A percentile compares a stretch with the other conserved stretches of the same genome.
Evolutionary conservation across 2,329 filamentous ascomycete genomes (phyloP).

Genomic region (Alternaria triticimaculans): DNA sequence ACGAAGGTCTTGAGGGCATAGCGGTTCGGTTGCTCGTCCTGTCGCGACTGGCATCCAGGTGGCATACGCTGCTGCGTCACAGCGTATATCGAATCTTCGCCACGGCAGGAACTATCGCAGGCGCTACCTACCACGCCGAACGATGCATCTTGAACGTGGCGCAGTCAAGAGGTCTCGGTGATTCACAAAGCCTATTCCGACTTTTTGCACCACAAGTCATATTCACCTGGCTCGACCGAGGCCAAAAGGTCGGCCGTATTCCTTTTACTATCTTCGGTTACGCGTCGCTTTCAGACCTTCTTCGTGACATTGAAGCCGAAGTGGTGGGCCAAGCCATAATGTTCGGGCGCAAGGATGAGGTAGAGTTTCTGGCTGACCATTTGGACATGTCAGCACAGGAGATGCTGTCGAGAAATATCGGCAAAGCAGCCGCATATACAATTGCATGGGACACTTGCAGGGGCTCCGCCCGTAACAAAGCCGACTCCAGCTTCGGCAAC

Average conservation of each 20-base stretch:
- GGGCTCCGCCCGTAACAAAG: conserved; percentile 45
- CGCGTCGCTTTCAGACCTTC: conserved; percentile 68
- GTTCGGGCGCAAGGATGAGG: conserved; percentile 72
- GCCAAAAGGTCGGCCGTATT: conserved; percentile 61
- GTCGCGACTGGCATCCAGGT: conserved; percentile 76
- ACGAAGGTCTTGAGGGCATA: conserved; percentile 78
- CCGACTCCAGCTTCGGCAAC: conserved; percentile 65
- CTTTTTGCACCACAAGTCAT: conserved; percentile 89
- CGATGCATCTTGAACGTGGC: conserved; percentile 74
- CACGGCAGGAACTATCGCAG: conserved; percentile 74
- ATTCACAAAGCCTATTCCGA: conserved; percentile 74
- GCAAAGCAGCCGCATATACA: conserved; percentile 81
- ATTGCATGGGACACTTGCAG: conserved; percentile 75
- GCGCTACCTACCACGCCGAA: conserved; percentile 72
- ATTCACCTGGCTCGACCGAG: conserved; percentile 85
- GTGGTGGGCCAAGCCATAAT: conserved; percentile 81
- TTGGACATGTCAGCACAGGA: conserved; percentile 25
- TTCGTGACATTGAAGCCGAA: conserved; percentile 76
- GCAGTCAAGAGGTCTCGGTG: conserved; percentile 66
- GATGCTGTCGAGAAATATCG: conserved; percentile 69
- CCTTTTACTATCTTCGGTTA: conserved; percentile 90
- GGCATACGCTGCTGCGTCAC: conserved; percentile 84
- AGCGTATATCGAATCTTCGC: conserved; percentile 96
- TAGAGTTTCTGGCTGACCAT: conserved; percentile 64
- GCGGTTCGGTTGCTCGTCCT: conserved; percentile 81